phyloP scores from a whole-genome alignment of 1,284 basidiomycete species.

The Psilocybe mexicana region DNA sequence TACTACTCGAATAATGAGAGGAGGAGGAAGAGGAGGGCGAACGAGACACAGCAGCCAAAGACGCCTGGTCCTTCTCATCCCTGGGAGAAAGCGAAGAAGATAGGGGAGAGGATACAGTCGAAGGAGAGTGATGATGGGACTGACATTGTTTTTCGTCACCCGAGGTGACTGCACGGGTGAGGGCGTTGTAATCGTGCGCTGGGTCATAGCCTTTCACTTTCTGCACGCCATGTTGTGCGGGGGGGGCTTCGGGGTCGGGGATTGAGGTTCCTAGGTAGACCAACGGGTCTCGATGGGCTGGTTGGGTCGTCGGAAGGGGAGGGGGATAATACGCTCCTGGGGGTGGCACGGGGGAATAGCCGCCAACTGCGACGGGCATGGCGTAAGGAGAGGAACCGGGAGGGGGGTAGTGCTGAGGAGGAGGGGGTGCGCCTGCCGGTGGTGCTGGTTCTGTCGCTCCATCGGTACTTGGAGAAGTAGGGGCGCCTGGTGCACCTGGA shows the following conservation, averaged over 20 bases:
- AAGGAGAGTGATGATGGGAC: conserved; percentile 7
- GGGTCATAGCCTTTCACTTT: conserved; percentile 36
- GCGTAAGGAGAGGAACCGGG: conserved; percentile 4
- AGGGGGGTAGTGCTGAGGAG: conserved; percentile 4
- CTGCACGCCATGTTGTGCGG: conserved; percentile 19
- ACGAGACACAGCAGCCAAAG: not conserved
- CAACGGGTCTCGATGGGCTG: conserved; percentile 18
- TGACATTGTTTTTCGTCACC: conserved; percentile 16
- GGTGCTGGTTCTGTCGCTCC: not conserved
- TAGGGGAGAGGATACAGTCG: conserved; percentile 4
- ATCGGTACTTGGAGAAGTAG: conserved; percentile 8
- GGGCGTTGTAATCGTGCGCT: conserved; percentile 26
- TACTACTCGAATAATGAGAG: not conserved
- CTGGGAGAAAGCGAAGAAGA: not conserved
- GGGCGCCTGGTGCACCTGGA: not conserved
- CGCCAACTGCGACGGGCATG: conserved; percentile 5
- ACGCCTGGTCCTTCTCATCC: not conserved
- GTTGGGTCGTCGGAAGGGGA: conserved; percentile 4
- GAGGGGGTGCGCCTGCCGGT: conserved; percentile 14
- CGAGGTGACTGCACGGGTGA: conserved; percentile 13
- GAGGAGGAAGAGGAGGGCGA: not conserved
- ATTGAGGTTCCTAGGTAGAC: conserved; percentile 29
- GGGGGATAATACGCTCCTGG: conserved; percentile 7
- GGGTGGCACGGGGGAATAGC: not conserved
- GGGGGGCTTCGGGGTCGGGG: conserved; percentile 23